Conservation (phyloP, 345 rosid species). For the Rhizophora apiculata region DNA sequence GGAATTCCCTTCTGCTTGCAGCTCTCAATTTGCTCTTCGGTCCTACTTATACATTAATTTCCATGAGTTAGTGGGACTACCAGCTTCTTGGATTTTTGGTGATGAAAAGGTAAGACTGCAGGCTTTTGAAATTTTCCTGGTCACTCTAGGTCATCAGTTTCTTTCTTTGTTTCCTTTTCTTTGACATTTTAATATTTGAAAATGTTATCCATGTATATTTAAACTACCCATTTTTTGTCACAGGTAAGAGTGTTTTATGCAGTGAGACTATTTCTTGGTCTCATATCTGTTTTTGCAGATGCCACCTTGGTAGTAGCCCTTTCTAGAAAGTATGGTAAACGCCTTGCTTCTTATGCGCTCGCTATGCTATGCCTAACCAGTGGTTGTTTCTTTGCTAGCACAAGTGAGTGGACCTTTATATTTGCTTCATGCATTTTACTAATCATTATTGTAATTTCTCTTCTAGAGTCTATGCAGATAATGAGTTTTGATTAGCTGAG, state of each 20-base stretch:
- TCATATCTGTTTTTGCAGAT: slow-evolving; percentile 75
- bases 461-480: not conserved
- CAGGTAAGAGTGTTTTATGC: slow-evolving; percentile 96
- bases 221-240: not conserved
- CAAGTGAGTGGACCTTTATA: slow-evolving; percentile 57
- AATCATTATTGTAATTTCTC: not conserved
- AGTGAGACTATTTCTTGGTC: slow-evolving; percentile 83
- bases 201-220: not conserved
- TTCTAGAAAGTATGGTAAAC: slow-evolving; percentile 87
- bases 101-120: slow-evolving; percentile 67
- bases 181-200: not conserved
- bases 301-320: slow-evolving; percentile 82
- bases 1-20: slow-evolving; percentile 32
- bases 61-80: slow-evolving; percentile 77
- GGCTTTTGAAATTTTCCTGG: slow-evolving; percentile 1
- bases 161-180: not conserved
- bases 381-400: slow-evolving; percentile 98
- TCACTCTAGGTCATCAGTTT: not conserved
- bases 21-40: slow-evolving; percentile 89
- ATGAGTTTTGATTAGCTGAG: not conserved
- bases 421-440: not conserved
- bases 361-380: slow-evolving; percentile 97
- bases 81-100: slow-evolving; percentile 75
- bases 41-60: slow-evolving; percentile 78
- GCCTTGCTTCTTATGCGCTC: slow-evolving; percentile 81